These are phyloP conservation scores for Aureobasidium sp. DNA, from an alignment of 2,329 filamentous ascomycete genomes.

Conservation along the genomic window DNA sequence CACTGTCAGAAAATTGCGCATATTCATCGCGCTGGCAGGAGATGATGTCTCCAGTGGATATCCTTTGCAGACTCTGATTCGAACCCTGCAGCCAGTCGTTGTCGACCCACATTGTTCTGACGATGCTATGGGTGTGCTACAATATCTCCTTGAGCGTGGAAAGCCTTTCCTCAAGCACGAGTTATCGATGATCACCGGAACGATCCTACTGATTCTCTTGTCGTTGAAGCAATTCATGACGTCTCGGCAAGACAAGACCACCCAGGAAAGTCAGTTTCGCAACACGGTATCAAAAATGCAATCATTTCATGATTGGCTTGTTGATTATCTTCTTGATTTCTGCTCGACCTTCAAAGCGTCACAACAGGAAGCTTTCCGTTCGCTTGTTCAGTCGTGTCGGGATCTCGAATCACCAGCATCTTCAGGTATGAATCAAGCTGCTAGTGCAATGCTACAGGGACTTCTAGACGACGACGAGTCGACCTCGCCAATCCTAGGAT, in stretches of 20 bases:
- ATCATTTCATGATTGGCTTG: slow-evolving; percentile 71
- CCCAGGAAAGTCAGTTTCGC: slow-evolving; percentile 74
- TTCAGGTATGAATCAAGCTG: slow-evolving; percentile 59
- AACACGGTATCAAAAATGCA: slow-evolving; percentile 68
- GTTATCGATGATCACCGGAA: slow-evolving; percentile 72
- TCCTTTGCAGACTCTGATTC: slow-evolving; percentile 81
- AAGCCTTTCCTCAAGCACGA: slow-evolving; percentile 52
- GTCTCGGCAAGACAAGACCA: slow-evolving; percentile 67
- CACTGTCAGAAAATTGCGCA: slow-evolving; percentile 74
- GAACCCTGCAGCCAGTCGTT: slow-evolving; percentile 68
- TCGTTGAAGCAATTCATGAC: slow-evolving; percentile 69
- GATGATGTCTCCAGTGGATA: slow-evolving; percentile 65
- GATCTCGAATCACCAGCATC: slow-evolving; percentile 61
- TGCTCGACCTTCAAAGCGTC: neutral
- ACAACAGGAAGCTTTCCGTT: slow-evolving; percentile 46
- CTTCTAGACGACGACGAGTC: slow-evolving; percentile 66
- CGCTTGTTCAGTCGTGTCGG: slow-evolving; percentile 61
- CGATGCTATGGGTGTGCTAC: slow-evolving; percentile 77
- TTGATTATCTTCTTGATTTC: slow-evolving; percentile 57
- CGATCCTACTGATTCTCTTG: slow-evolving; percentile 68
- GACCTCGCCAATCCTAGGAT: slow-evolving; percentile 56
- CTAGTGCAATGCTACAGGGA: slow-evolving; percentile 70
- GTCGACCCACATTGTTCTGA: slow-evolving; percentile 81
- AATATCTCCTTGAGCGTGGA: slow-evolving; percentile 71
- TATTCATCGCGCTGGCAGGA: slow-evolving; percentile 72